These are phyloP conservation scores for Lactarius hatsudake DNA, from an alignment of 768 basidiomycete genomes.

Conservation along the genomic window DNA sequence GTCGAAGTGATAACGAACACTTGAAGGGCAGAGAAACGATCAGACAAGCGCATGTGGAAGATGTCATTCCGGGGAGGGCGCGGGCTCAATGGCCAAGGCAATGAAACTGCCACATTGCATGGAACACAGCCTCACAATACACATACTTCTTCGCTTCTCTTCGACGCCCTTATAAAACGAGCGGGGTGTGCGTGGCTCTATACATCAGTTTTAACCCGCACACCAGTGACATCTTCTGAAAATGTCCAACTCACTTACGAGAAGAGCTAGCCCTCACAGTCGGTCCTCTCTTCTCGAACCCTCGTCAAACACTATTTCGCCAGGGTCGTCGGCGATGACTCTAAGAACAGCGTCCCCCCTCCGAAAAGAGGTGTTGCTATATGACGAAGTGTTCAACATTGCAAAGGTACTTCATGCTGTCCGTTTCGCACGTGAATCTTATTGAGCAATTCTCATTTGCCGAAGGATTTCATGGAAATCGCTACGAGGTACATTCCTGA, in stretches of 20 bases:
- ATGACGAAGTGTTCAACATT: conserved; percentile 75
- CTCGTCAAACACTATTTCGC: conserved; percentile 86
- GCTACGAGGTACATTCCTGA: conserved; percentile 55
- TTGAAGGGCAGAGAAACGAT: too few relatives aligned
- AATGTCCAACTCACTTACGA: conserved; percentile 53
- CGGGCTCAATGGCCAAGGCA: not conserved
- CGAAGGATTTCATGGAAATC: conserved; percentile 70
- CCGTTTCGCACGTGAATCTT: not conserved
- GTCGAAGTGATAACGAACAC: too few relatives aligned
- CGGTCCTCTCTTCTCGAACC: conserved; percentile 76
- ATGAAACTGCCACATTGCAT: not conserved
- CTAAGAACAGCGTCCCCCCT: conserved; percentile 33
- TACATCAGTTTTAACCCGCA: not conserved
- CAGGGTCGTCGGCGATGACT: conserved; percentile 36
- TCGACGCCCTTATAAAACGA: not conserved
- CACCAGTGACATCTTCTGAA: not conserved
- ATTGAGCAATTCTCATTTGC: not conserved
- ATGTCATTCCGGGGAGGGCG: not conserved
- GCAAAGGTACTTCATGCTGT: conserved; percentile 53
- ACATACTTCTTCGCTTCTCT: not conserved
- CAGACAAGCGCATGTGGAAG: too few relatives aligned
- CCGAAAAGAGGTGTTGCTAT: conserved; percentile 72
- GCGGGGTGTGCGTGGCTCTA: not conserved
- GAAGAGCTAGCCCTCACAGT: conserved; percentile 58
- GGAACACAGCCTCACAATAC: not conserved